Evolutionary conservation across 1,284 basidiomycete species (phyloP), one percentile per base, ranked within the genome.

Genomic region (Pisolithus thermaeus): DNA sequence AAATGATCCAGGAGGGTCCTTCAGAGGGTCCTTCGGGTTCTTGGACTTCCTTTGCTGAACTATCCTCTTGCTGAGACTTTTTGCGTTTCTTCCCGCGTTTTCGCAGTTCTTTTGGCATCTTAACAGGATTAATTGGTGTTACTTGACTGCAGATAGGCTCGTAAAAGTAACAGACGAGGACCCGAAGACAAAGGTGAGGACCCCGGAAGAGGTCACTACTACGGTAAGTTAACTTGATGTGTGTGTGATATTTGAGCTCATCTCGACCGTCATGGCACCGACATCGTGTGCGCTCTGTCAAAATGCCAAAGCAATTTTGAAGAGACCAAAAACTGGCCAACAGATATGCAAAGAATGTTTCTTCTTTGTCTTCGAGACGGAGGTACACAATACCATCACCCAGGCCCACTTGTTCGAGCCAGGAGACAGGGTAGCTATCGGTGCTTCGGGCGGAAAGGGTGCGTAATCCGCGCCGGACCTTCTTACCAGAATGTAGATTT

Each of bases 401-500:
- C 78, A 87, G 58, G 80, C 88, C 0, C 73, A 80, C 36, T 77
- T 99, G 12, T 99, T 99, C 75, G 82, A 83, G 62, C 78, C 81
- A n/a, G 94, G 96, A 32, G 94, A 99, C 70, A 79, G 82, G 55
- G 94, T 99, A 36, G 97, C 96, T 23, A 99, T 99, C 55, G 96
- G 96, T 43, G 96, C 97, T 49, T 97, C 93, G 49, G 96, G 96
- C 51, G 97, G 96, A 42, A 99, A 99, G 80, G 94, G 94, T 92
- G 40, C 23, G 67, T 58, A 7, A 11, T 5, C 2, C 12, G 32
- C 12, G 12, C 4, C 3, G 25, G 52, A 32, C n/a, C 47, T 53
- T 18, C 58, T 48, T 32, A 46, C 18, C 47, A 35, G 14, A 16
- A 5, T 20, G 8, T 22, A 22, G 41, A 42, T 4, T 14, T 6